Percentiles rank a stretch among this genome's conserved stretches.
Conservation (phyloP, 345 rosid genomes). For the Eucalyptus cloeziana region DNA sequence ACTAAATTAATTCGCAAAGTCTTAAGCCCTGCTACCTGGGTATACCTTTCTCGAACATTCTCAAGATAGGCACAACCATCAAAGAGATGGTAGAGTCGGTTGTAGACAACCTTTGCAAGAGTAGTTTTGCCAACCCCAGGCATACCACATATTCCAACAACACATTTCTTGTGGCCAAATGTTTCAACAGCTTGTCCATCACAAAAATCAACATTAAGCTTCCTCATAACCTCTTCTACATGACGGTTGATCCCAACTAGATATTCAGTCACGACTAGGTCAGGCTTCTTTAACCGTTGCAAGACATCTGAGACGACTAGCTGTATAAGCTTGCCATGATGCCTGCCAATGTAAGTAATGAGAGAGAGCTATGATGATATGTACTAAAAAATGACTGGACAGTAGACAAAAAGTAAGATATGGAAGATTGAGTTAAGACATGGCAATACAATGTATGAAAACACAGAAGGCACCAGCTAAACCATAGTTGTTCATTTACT, state of each 20-base stretch:
- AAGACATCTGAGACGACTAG: not conserved
- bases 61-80: not conserved
- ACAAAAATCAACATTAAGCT: not conserved
- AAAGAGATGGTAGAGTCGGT: not conserved
- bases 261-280: not conserved
- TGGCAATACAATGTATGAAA: too few species aligned
- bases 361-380: too few species aligned
- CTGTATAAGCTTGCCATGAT: too few species aligned
- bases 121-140: conserved; percentile 8
- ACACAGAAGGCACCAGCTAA: too few species aligned
- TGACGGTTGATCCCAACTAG: not conserved
- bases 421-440: not conserved
- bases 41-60: not conserved
- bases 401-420: not conserved
- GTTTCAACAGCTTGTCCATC: not conserved
- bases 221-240: not conserved
- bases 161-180: not conserved
- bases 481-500: too few species aligned
- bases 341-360: too few species aligned
- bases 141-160: conserved; percentile 7
- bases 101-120: not conserved
- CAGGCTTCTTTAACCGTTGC: not conserved
- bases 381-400: not conserved
- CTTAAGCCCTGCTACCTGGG: not conserved
- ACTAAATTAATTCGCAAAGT: not conserved